Evolutionary conservation across 805 yeast species (phyloP), one percentile per base, ranked within the genome.

Genomic region (Saturnispora silvae): DNA sequence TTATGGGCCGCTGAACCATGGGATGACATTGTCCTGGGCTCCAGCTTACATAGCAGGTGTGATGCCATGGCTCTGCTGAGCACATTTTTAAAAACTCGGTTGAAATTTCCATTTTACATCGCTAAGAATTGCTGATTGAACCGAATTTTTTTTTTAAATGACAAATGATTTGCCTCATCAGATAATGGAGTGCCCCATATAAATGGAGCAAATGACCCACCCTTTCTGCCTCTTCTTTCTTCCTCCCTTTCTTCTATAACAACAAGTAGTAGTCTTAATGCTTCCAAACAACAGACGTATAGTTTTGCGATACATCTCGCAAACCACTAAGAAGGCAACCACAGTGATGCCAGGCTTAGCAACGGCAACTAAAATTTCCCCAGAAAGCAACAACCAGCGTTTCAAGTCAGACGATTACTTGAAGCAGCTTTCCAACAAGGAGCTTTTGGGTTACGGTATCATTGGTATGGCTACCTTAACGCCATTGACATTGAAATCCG

Each of bases 21-120:
- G 96, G 2, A 89, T 85, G 67, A 77, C 89, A 20, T 62, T 77
- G 44, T 80, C 96, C 0, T 86, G 95, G 94, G 77, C 87, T 10
- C 63, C 86, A 44, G 76, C 94, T 0, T 82, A 72, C 46, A 67
- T 83, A 32, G 95, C 72, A 5, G 78, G 70, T 16, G 15, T 37
- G 14, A 25, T 13, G 4, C 17, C 18, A 16, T 41, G 28, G n/a
- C n/a, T n/a, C n/a, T n/a, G n/a, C n/a, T n/a, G n/a, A n/a, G n/a
- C n/a, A 6, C 14, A 15, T 23, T 32, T 23, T 28, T 15, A 14
- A 7, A 4, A 23, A 5, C 5, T 29, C 32, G 32, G 23, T 29
- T 18, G 19, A 16, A 29, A 19, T 29, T 29, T 10, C 30, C 32
- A 8, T n/a, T n/a, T n/a, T n/a, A n/a, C n/a, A n/a, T n/a, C n/a